Base-by-base conservation (phyloP, 2,329 filamentous ascomycete genomes). In the Colletotrichum shisoi region DNA sequence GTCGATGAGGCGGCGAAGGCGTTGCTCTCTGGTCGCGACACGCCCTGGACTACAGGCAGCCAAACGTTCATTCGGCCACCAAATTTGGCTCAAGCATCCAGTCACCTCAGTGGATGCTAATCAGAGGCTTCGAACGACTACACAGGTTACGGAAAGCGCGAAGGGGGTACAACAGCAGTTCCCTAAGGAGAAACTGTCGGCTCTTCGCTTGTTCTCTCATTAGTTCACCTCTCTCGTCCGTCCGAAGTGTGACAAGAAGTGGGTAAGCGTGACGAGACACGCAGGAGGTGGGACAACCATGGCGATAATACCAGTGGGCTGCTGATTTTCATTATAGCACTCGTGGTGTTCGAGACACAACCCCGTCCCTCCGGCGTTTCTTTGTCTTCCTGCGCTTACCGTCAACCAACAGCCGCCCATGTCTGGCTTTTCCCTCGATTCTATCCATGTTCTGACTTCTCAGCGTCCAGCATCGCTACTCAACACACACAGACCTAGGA, bases 201-300 rank as follows among this genome's bases (percentile, higher is more conserved):
- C 39, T 19, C 37, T 21, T 63, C 53, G 59, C 45, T 59, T 59
- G 52, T 49, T 63, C 57, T 45, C 53, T 63, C 39, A 24, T 31
- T n/a, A 24, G 45, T 40, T 53, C 31, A 34, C 44, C 9, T 63
- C 13, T 54, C 52, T 19, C 6, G 24, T 19, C 40, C 42, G n/a
- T 45, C 40, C n/a, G 19, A 31, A 11, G 19, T 42, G 24, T n/a
- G 34, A 24, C 27, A 40, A 42, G 44, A 39, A 37, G 31, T 51
- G n/a, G 42, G 46, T 39, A 37, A 21, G 13, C 17, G 34, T 1
- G 46, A 52, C 31, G 48, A 59, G 60, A 48, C 54, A 52, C 39
- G 54, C 46, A 48, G 27, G 39, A 53, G 49, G 53, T 60, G 40
- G 60, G 54, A 58, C 53, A 46, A 48, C 40, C 6, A 57, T 52